A percentile compares a stretch with the other conserved stretches of the same genome.
Evolutionary conservation across 2,329 filamentous ascomycete genomes (phyloP).

Genomic region (Blastomyces gilchristii): DNA sequence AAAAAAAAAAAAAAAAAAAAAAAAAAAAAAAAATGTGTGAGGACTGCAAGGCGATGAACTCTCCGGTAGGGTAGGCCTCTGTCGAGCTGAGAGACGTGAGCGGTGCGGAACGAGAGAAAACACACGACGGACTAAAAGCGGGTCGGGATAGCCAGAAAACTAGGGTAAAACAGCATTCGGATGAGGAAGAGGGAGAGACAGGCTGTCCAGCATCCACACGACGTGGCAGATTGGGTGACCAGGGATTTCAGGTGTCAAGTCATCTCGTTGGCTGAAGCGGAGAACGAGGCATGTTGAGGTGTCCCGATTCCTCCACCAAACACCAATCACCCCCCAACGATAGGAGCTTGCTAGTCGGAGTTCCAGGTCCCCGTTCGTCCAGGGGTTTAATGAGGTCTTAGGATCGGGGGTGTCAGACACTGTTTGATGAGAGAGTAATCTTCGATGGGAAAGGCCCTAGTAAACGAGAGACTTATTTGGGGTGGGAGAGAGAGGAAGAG

Average conservation of each 20-base stretch:
- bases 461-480: not conserved
- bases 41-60: not conserved
- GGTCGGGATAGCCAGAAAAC: not conserved
- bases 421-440: not conserved
- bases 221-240: constrained; percentile 5
- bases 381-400: constrained; percentile 1
- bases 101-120: not conserved
- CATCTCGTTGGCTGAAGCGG: constrained; percentile 9
- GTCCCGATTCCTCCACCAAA: constrained; percentile 3
- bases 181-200: not conserved
- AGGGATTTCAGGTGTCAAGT: constrained; percentile 6
- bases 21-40: constrained; percentile 1
- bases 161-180: not conserved
- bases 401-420: not conserved
- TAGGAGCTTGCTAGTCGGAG: not conserved
- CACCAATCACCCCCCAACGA: not conserved
- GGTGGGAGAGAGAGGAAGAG: not conserved
- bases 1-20: not conserved
- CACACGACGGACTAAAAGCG: constrained; percentile 7
- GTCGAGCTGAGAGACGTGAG: not conserved
- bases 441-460: not conserved
- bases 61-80: not conserved
- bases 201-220: constrained; percentile 3
- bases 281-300: constrained; percentile 20
- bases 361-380: not conserved